Evolutionary conservation across 768 basidiomycete genomes (phyloP).

Genomic region (Lactarius trivialis): DNA sequence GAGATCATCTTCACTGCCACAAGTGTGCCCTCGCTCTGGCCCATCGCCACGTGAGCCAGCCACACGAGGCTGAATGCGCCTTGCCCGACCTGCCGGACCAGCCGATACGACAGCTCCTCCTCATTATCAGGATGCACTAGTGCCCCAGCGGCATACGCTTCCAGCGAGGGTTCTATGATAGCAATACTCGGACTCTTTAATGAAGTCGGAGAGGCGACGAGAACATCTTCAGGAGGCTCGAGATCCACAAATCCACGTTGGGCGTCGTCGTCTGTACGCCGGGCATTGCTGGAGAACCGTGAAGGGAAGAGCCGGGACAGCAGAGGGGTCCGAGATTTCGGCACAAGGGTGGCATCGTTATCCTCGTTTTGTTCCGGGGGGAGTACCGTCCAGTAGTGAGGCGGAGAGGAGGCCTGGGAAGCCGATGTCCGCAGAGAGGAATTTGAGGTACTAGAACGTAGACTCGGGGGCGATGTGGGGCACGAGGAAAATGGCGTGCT

Average conservation of each 20-base stretch:
- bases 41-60: slow-evolving; percentile 47
- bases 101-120: slow-evolving; percentile 32
- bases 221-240: slow-evolving; percentile 13
- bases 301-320: slow-evolving; percentile 23
- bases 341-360: slow-evolving; percentile 8
- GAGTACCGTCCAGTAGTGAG: neutral
- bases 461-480: slow-evolving; percentile 20
- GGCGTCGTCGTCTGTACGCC: slow-evolving; percentile 3
- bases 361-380: slow-evolving; percentile 1
- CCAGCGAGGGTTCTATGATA: neutral
- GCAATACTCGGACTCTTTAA: neutral
- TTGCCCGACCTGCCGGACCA: slow-evolving; percentile 53
- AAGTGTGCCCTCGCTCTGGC: slow-evolving; percentile 22
- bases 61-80: slow-evolving; percentile 75
- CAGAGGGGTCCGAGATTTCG: slow-evolving; percentile 10
- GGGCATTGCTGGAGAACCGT: slow-evolving; percentile 13
- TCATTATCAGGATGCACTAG: slow-evolving; percentile 13
- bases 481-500: slow-evolving; percentile 5
- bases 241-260: slow-evolving; percentile 16
- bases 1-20: slow-evolving; percentile 27
- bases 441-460: slow-evolving; percentile 22
- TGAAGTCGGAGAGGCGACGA: neutral
- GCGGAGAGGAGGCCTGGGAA: slow-evolving; percentile 15
- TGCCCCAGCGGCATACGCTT: slow-evolving; percentile 2
- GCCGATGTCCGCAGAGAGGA: slow-evolving; percentile 14